Conservation (phyloP, 208 protist species). For the Leptomonas pyrrhocoris region DNA sequence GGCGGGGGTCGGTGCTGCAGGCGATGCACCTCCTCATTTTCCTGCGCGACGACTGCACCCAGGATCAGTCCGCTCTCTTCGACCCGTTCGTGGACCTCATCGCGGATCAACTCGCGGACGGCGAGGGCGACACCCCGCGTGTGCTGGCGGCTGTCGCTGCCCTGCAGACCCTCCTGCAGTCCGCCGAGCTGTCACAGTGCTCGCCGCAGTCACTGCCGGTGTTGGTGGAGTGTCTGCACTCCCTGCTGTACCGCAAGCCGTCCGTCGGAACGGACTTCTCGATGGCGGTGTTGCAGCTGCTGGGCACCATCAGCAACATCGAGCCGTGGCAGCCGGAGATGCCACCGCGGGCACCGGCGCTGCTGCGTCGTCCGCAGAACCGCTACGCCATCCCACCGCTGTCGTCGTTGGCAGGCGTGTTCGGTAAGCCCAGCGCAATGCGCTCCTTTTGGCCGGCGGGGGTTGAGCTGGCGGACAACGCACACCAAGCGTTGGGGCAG, state of each 20-base stretch:
- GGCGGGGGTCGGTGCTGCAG: conserved; percentile 53
- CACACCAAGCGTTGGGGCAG: conserved; percentile 27
- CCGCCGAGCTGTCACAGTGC: conserved; percentile 30
- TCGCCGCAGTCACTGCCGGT: conserved; percentile 37
- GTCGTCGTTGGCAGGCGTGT: conserved; percentile 21
- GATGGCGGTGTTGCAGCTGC: conserved; percentile 69
- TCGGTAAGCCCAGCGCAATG: conserved; percentile 15
- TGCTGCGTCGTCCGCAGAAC: conserved; percentile 50
- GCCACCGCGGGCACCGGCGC: conserved; percentile 35
- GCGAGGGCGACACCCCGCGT: conserved; percentile 60
- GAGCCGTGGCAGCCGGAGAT: conserved; percentile 48
- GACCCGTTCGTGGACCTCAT: conserved; percentile 67
- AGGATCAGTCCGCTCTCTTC: conserved; percentile 63
- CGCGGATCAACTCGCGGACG: conserved; percentile 56
- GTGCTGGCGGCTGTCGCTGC: conserved; percentile 57
- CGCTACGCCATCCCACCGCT: conserved; percentile 39
- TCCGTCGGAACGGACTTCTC: conserved; percentile 69
- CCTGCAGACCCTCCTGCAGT: conserved; percentile 75
- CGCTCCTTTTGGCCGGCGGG: conserved; percentile 22
- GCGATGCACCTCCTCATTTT: conserved; percentile 66
- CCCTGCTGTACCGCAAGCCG: conserved; percentile 77
- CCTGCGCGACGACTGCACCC: conserved; percentile 72
- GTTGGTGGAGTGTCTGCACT: conserved; percentile 63
- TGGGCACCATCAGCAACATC: conserved; percentile 82
- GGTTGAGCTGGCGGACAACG: conserved; percentile 31